phyloP scores from a whole-genome alignment of 768 basidiomycete species.

The Pisolithus sp. region DNA sequence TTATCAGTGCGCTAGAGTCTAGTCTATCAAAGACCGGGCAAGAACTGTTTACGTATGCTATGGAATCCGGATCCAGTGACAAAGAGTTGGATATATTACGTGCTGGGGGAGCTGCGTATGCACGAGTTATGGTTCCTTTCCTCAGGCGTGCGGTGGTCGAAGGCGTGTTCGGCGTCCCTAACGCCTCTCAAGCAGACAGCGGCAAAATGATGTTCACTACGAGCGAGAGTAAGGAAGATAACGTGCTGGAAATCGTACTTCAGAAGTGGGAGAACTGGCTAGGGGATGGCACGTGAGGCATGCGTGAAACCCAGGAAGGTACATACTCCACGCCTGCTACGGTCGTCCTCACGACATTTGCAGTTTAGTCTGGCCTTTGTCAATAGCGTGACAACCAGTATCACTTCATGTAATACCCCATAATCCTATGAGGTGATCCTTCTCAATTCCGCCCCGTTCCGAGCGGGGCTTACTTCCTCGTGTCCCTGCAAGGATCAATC shows the following conservation, averaged over 20 bases:
- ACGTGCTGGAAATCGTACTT: slow-evolving; percentile 7
- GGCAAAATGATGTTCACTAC: neutral
- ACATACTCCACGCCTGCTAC: too few relatives aligned
- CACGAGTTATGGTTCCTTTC: slow-evolving; percentile 62
- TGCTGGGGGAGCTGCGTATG: slow-evolving; percentile 53
- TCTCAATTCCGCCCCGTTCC: too few relatives aligned
- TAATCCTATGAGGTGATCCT: too few relatives aligned
- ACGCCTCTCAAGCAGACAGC: slow-evolving; percentile 1
- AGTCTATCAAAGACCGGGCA: slow-evolving; percentile 42
- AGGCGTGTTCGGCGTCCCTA: slow-evolving; percentile 57
- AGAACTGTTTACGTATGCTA: slow-evolving; percentile 42
- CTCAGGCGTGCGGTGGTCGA: slow-evolving; percentile 61
- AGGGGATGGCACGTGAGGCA: slow-evolving; percentile 2
- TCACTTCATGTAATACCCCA: too few relatives aligned
- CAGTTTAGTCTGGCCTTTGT: too few relatives aligned
- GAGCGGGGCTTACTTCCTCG: too few relatives aligned
- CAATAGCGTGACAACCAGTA: too few relatives aligned
- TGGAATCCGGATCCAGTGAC: slow-evolving; percentile 30
- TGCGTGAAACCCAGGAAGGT: too few relatives aligned
- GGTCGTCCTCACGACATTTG: too few relatives aligned
- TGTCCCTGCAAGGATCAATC: too few relatives aligned
- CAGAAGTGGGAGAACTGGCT: slow-evolving; percentile 28
- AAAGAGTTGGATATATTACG: slow-evolving; percentile 33
- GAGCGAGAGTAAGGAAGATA: neutral
- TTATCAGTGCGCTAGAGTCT: slow-evolving; percentile 45